Conservation (phyloP, 352 stramenopile species). For the Hyaloperonospora brassicae region DNA sequence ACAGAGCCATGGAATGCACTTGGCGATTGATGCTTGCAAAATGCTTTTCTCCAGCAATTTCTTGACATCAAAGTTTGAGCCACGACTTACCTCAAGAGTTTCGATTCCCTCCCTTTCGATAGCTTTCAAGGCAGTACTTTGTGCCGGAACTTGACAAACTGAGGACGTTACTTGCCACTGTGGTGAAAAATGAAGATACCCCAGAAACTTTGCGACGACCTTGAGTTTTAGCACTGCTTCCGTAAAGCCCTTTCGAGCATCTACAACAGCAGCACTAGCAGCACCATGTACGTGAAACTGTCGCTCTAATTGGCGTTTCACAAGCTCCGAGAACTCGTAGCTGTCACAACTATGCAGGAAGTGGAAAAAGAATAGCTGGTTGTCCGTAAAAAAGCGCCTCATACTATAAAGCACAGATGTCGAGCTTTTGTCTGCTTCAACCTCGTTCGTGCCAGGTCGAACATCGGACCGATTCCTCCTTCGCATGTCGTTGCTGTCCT, state of each 20-base stretch:
- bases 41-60: slow-evolving; percentile 41
- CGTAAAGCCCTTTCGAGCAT: slow-evolving; percentile 53
- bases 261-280: slow-evolving; percentile 7
- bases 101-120: slow-evolving; percentile 41
- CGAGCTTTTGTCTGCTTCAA: slow-evolving; percentile 17
- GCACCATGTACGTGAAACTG: slow-evolving; percentile 36
- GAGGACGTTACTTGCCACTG: slow-evolving; percentile 48
- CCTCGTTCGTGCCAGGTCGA: slow-evolving; percentile 2
- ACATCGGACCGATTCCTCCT: slow-evolving; percentile 4
- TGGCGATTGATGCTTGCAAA: slow-evolving; percentile 29
- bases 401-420: slow-evolving; percentile 34
- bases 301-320: slow-evolving; percentile 44
- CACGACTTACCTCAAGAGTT: slow-evolving; percentile 32
- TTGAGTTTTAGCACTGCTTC: slow-evolving; percentile 52
- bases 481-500: too few species aligned
- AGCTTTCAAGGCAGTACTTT: slow-evolving; percentile 46
- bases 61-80: slow-evolving; percentile 38
- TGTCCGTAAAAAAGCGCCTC: slow-evolving; percentile 44
- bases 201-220: slow-evolving; percentile 61
- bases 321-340: slow-evolving; percentile 52
- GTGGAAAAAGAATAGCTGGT: slow-evolving; percentile 72
- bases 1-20: slow-evolving; percentile 43
- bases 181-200: slow-evolving; percentile 51
- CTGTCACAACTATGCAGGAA: slow-evolving; percentile 59
- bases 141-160: slow-evolving; percentile 18